Conservation (phyloP, 495 filamentous ascomycete species). For the Beverwykella pulmonaria region DNA sequence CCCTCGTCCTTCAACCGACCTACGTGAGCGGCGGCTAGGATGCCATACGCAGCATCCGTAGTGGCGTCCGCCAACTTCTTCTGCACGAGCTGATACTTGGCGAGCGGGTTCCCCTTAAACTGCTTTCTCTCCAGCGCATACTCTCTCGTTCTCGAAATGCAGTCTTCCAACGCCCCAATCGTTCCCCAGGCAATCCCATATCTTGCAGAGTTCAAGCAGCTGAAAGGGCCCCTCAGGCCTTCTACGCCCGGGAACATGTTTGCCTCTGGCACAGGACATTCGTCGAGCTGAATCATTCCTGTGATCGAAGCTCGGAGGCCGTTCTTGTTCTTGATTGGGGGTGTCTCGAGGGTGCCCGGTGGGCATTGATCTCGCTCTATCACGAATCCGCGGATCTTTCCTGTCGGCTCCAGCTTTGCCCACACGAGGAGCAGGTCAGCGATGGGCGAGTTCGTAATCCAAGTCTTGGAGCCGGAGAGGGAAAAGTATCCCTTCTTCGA, state of each 20-base stretch:
- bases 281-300: slow-evolving; percentile 95
- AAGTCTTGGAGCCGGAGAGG: slow-evolving; percentile 88
- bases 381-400: slow-evolving; percentile 94
- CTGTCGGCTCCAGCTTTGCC: slow-evolving; percentile 87
- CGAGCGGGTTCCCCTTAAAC: slow-evolving; percentile 93
- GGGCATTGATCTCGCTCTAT: slow-evolving; percentile 81
- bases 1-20: slow-evolving; percentile 91
- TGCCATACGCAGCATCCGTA: slow-evolving; percentile 89
- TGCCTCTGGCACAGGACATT: slow-evolving; percentile 82
- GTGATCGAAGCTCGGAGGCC: slow-evolving; percentile 91
- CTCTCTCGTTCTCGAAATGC: slow-evolving; percentile 72
- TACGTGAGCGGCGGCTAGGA: slow-evolving; percentile 83
- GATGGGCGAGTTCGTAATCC: slow-evolving; percentile 98
- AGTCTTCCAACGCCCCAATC: slow-evolving; percentile 94
- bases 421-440: slow-evolving; percentile 89
- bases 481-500: slow-evolving; percentile 82
- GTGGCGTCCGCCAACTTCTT: slow-evolving; percentile 94
- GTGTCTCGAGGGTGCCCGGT: slow-evolving; percentile 86
- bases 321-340: slow-evolving; percentile 91
- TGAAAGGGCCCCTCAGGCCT: slow-evolving; percentile 86
- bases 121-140: slow-evolving; percentile 92
- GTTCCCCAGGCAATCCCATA: slow-evolving; percentile 92
- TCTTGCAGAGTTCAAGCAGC: slow-evolving; percentile 88
- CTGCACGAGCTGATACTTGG: slow-evolving; percentile 97
- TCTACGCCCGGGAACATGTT: slow-evolving; percentile 95